Evolutionary conservation across 2,329 filamentous ascomycete genomes (phyloP).

Genomic region (Fusarium chuoi): DNA sequence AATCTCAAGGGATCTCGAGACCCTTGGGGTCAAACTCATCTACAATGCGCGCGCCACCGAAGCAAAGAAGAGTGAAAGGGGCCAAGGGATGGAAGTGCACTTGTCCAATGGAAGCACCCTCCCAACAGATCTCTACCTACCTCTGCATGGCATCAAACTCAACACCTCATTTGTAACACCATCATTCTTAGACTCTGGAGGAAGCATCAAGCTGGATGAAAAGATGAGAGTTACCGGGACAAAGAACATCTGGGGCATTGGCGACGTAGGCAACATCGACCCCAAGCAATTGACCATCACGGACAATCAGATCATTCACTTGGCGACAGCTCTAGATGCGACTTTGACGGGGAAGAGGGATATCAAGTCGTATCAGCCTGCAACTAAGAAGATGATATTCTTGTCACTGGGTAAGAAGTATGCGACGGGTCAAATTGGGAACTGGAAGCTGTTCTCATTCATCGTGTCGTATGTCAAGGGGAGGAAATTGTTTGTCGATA

Average conservation of each 20-base stretch:
- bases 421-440: conserved; percentile 48
- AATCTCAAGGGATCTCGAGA: conserved; percentile 38
- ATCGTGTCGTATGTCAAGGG: conserved; percentile 50
- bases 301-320: conserved; percentile 48
- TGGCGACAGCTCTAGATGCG: conserved; percentile 47
- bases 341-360: conserved; percentile 30
- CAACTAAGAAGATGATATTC: conserved; percentile 45
- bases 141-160: conserved; percentile 54
- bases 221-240: conserved; percentile 47
- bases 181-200: conserved; percentile 46
- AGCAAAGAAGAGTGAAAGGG: conserved; percentile 2
- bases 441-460: conserved; percentile 48
- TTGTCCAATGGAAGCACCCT: conserved; percentile 47
- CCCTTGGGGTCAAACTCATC: conserved; percentile 45
- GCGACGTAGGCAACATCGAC: conserved; percentile 55
- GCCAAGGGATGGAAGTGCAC: conserved; percentile 35
- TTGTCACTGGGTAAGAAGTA: conserved; percentile 42
- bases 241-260: conserved; percentile 55
- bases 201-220: conserved; percentile 49
- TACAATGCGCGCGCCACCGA: conserved; percentile 48
- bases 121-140: conserved; percentile 54
- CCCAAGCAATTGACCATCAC: conserved; percentile 50
- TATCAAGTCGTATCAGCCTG: conserved; percentile 32
- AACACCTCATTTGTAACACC: conserved; percentile 56
- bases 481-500: conserved; percentile 47